These are phyloP conservation scores for Nemania serpens DNA, from an alignment of 2,329 filamentous ascomycete genomes.

Conservation along the genomic window DNA sequence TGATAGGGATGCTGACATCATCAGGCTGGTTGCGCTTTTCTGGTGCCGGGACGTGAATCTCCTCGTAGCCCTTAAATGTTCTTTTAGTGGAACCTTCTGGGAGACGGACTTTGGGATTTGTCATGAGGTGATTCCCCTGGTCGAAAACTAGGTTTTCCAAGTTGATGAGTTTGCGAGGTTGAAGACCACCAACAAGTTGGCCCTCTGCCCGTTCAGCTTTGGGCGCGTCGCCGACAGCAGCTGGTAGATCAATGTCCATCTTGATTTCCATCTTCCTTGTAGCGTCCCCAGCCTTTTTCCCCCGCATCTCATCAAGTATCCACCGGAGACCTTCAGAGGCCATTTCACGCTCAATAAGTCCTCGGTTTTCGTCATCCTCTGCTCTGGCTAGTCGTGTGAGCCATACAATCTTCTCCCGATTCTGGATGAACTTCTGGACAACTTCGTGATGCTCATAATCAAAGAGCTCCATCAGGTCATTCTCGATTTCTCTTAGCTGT, in stretches of 20 bases:
- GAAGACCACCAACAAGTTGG: slow-evolving; percentile 77
- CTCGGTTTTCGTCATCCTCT: slow-evolving; percentile 76
- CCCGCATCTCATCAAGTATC: slow-evolving; percentile 86
- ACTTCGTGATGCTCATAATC: slow-evolving; percentile 96
- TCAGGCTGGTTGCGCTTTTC: slow-evolving; percentile 83
- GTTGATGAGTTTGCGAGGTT: slow-evolving; percentile 87
- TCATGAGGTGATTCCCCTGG: slow-evolving; percentile 98
- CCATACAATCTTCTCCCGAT: slow-evolving; percentile 95
- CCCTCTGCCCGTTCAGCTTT: slow-evolving; percentile 66
- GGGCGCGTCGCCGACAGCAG: slow-evolving; percentile 56
- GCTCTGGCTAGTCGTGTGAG: slow-evolving; percentile 84
- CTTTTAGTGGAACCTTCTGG: slow-evolving; percentile 94
- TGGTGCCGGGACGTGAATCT: slow-evolving; percentile 94
- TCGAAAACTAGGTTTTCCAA: slow-evolving; percentile 96
- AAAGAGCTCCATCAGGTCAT: slow-evolving; percentile 97
- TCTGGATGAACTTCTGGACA: slow-evolving; percentile 87
- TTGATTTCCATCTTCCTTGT: slow-evolving; percentile 84
- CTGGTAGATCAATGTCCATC: slow-evolving; percentile 86
- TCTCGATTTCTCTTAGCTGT: slow-evolving; percentile 89
- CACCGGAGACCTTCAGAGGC: slow-evolving; percentile 81
- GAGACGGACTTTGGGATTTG: slow-evolving; percentile 92
- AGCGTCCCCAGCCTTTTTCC: slow-evolving; percentile 65
- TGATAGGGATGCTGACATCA: slow-evolving; percentile 81
- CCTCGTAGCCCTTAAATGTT: slow-evolving; percentile 97
- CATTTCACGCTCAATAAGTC: slow-evolving; percentile 87